phyloP scores from a whole-genome alignment of 1,284 basidiomycete species.

The Coriolopsis trogii region DNA sequence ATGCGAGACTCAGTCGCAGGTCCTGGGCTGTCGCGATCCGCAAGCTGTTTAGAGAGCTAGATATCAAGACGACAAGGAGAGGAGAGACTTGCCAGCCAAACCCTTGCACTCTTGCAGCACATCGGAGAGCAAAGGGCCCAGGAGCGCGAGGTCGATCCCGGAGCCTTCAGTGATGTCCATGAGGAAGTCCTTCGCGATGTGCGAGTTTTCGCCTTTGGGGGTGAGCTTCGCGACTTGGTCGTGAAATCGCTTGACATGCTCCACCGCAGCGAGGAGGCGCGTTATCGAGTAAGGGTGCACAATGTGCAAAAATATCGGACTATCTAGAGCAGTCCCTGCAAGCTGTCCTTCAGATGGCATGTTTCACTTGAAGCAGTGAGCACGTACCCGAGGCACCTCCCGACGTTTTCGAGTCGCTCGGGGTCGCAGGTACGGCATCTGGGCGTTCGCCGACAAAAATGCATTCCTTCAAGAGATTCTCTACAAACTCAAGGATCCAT shows the following conservation, averaged over 20 bases:
- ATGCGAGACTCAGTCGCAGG: constrained; percentile 50
- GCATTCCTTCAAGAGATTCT: constrained; percentile 65
- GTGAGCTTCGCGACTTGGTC: constrained; percentile 51
- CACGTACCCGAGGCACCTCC: no score
- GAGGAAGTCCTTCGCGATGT: constrained; percentile 63
- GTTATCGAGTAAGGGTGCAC: constrained; percentile 60
- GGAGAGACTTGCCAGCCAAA: constrained; percentile 26
- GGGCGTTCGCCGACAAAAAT: constrained; percentile 44
- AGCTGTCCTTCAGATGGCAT: no score
- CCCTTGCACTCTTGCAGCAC: constrained; percentile 34
- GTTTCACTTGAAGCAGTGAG: no score
- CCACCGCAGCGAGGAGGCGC: constrained; percentile 49
- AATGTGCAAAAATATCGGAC: constrained; percentile 54
- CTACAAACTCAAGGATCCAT: constrained; percentile 65
- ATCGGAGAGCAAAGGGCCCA: constrained; percentile 50
- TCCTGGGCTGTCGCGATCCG: constrained; percentile 49
- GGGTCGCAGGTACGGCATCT: constrained; percentile 4
- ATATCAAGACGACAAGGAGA: no score
- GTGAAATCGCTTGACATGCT: constrained; percentile 61
- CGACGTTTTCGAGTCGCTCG: no score
- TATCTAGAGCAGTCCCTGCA: constrained; percentile 17
- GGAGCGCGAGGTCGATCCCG: constrained; percentile 56
- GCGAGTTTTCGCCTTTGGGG: constrained; percentile 58
- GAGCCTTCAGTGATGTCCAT: constrained; percentile 64
- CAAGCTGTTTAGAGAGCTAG: no score